Evolutionary conservation across 163 green algal species (phyloP).

Genomic region (Scenedesmus sp.): DNA sequence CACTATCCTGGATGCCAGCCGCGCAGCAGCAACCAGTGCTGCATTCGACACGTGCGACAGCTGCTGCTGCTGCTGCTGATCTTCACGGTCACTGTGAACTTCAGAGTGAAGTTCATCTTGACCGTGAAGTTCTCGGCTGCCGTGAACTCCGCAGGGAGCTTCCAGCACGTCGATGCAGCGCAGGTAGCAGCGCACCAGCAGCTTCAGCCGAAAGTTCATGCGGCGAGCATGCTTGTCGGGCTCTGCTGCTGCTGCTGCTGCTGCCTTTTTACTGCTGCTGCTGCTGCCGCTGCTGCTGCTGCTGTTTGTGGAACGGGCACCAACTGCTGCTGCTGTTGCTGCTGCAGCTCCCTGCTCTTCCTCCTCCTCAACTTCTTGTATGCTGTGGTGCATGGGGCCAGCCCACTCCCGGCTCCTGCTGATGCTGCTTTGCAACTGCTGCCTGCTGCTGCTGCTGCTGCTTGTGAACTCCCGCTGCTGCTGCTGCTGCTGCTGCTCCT

Average conservation of each 20-base stretch:
- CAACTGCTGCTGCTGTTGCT: neutral
- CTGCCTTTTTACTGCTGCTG: neutral
- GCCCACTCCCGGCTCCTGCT: neutral
- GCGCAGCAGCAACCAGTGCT: neutral
- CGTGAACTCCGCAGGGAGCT: neutral
- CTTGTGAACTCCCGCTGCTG: neutral
- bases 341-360: neutral
- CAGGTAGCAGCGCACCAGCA: constrained; percentile 21
- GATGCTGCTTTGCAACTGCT: constrained; percentile 14
- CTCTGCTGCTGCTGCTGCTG: neutral
- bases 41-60: neutral
- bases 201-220: neutral
- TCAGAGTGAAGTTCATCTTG: neutral
- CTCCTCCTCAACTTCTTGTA: neutral
- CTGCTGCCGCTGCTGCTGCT: neutral
- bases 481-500: neutral
- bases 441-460: neutral
- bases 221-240: neutral
- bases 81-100: neutral
- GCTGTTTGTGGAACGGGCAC: neutral
- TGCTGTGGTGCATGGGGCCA: neutral
- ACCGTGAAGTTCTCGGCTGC: neutral
- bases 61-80: constrained; percentile 8
- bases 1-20: neutral
- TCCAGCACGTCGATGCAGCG: neutral